phyloP scores from a whole-genome alignment of 31 red algal species.

The Bonnemaisonia californica region DNA sequence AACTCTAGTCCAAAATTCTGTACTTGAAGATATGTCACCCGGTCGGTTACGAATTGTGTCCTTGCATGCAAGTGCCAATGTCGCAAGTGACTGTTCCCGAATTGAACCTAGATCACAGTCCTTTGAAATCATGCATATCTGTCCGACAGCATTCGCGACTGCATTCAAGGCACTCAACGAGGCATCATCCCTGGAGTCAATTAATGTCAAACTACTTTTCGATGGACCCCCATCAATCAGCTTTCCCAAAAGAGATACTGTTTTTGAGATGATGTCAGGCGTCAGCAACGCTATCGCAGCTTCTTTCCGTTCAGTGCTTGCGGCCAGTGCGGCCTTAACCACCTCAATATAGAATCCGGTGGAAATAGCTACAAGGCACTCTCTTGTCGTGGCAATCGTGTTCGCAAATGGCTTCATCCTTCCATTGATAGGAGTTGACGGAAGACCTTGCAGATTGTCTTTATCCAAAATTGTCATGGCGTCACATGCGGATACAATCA shows the following conservation, averaged over 20 bases:
- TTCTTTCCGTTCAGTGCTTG: not conserved
- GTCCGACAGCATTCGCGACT: conserved; percentile 1
- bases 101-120: conserved; percentile 30
- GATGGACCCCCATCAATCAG: not conserved
- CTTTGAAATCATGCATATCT: conserved; percentile 21
- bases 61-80: conserved; percentile 32
- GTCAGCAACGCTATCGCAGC: conserved; percentile 20
- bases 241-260: conserved; percentile 14
- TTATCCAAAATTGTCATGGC: conserved; percentile 6
- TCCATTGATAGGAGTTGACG: conserved; percentile 41
- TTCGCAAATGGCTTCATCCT: conserved; percentile 65
- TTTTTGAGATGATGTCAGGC: not conserved
- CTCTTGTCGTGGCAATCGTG: conserved; percentile 25
- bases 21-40: not conserved
- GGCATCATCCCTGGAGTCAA: not conserved
- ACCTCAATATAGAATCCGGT: conserved; percentile 46
- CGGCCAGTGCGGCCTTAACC: conserved; percentile 24
- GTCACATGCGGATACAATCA: conserved; percentile 20
- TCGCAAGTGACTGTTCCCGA: conserved; percentile 25
- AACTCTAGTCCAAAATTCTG: not conserved
- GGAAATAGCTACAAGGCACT: conserved; percentile 36
- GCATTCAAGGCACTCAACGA: conserved; percentile 14
- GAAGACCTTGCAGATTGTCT: not conserved
- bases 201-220: not conserved
- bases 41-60: not conserved